Percentiles rank a stretch among this genome's conserved stretches.
phyloP scores from a whole-genome alignment of 2,329 filamentous ascomycete genomes.

The Cordyceps militaris region DNA sequence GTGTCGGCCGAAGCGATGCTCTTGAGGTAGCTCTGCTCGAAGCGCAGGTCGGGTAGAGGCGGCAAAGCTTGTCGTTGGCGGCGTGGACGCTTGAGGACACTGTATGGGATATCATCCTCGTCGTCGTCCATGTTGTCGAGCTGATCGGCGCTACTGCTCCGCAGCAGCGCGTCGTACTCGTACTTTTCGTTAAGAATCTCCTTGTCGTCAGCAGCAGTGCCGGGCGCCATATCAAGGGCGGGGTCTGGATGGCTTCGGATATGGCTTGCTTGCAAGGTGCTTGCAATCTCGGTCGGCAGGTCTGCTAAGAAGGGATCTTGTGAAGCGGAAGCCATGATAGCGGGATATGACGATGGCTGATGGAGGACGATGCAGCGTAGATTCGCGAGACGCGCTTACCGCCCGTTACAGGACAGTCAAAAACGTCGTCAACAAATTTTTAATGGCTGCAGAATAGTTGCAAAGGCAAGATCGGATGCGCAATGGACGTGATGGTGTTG shows the following conservation, averaged over 20 bases:
- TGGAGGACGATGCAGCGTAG: background rate
- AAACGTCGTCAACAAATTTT: too few species aligned
- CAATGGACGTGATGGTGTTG: background rate
- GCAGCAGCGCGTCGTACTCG: background rate
- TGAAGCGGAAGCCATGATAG: slow-evolving; percentile 42
- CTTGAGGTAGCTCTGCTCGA: slow-evolving; percentile 95
- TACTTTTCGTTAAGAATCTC: slow-evolving; percentile 14
- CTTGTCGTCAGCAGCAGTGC: slow-evolving; percentile 61
- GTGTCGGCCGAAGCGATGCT: slow-evolving; percentile 75
- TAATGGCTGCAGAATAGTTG: background rate
- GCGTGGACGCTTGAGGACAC: slow-evolving; percentile 50
- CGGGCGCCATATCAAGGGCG: slow-evolving; percentile 70
- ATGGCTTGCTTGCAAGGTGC: slow-evolving; percentile 72
- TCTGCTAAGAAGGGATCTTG: background rate
- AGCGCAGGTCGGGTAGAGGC: slow-evolving; percentile 79
- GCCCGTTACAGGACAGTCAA: too few species aligned
- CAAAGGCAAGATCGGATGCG: background rate
- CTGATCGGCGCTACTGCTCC: background rate
- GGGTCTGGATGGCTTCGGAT: slow-evolving; percentile 68
- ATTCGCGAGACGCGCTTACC: background rate
- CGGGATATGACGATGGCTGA: background rate
- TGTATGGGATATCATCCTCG: slow-evolving; percentile 64
- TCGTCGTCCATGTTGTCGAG: slow-evolving; percentile 33
- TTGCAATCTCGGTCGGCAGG: slow-evolving; percentile 62
- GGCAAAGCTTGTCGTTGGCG: slow-evolving; percentile 43